These are phyloP conservation scores for Pichia eremophila DNA, from an alignment of 805 yeast species.

Conservation along the genomic window DNA sequence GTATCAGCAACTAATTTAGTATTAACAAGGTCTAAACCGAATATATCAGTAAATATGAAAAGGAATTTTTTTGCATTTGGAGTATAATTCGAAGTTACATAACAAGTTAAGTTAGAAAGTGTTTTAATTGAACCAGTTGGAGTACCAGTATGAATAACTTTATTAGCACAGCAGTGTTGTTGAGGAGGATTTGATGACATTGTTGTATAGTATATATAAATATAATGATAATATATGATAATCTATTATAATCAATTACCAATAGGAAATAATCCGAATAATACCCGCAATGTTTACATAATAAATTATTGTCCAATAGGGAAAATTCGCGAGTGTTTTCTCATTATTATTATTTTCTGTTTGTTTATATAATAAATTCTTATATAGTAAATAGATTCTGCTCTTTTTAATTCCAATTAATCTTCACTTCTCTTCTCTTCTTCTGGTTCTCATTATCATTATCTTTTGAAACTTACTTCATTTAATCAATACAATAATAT, in stretches of 20 bases:
- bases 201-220: too few species aligned
- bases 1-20: conserved; percentile 53
- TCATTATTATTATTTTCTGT: too few species aligned
- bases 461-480: not conserved
- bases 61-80: conserved; percentile 34
- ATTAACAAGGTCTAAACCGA: conserved; percentile 54
- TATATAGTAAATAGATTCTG: too few species aligned
- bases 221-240: too few species aligned
- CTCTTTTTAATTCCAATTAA: too few species aligned
- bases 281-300: too few species aligned
- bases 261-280: too few species aligned
- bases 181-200: conserved; percentile 14
- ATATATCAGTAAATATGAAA: conserved; percentile 62
- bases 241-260: too few species aligned
- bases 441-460: not conserved
- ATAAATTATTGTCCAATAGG: too few species aligned
- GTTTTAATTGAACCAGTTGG: conserved; percentile 35
- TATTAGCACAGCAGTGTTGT: conserved; percentile 8
- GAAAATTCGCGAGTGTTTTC: too few species aligned
- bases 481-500: not conserved
- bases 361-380: too few species aligned
- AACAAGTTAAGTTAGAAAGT: conserved; percentile 36
- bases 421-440: not conserved
- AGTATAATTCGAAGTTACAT: conserved; percentile 37
- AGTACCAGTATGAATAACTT: conserved; percentile 27